These are phyloP conservation scores for Chaetomium olivaceum DNA, from an alignment of 2,329 filamentous ascomycete species.

Conservation along the genomic window DNA sequence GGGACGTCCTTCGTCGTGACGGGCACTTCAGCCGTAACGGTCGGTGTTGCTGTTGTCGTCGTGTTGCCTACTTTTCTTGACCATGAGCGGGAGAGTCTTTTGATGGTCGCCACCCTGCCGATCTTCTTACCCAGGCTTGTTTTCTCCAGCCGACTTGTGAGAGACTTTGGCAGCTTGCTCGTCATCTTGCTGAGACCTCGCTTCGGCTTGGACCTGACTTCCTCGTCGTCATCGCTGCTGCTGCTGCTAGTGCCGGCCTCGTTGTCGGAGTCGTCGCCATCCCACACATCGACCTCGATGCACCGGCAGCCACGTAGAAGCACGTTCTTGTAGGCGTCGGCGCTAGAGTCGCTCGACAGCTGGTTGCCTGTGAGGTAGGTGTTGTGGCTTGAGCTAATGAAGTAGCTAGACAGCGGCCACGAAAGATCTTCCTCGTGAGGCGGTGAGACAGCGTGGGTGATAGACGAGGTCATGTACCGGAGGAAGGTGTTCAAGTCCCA, in stretches of 20 bases:
- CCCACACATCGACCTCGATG: conserved; percentile 95
- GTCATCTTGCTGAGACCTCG: conserved; percentile 64
- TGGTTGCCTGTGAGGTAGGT: conserved; percentile 91
- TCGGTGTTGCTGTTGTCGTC: neutral
- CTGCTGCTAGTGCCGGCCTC: conserved; percentile 40
- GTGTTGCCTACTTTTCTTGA: conserved; percentile 16
- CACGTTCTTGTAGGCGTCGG: conserved; percentile 82
- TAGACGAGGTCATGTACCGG: conserved; percentile 56
- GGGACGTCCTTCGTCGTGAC: conserved; percentile 21
- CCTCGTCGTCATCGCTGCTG: conserved; percentile 46
- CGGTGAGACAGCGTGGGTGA: conserved; percentile 46
- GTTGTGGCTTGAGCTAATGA: conserved; percentile 92
- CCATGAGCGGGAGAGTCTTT: conserved; percentile 18
- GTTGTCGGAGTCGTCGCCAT: conserved; percentile 70
- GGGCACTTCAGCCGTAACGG: conserved; percentile 6
- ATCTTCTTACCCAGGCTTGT: conserved; percentile 49
- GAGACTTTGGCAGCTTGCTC: conserved; percentile 51
- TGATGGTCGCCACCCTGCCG: conserved; percentile 36
- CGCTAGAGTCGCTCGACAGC: conserved; percentile 81
- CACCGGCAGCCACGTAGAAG: conserved; percentile 84
- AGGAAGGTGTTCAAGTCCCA: conserved; percentile 54
- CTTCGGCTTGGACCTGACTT: conserved; percentile 52
- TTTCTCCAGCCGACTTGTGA: conserved; percentile 50
- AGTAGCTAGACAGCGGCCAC: conserved; percentile 84
- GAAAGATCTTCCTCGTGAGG: conserved; percentile 57